Evolutionary conservation across 352 stramenopile genomes (phyloP), one percentile per base, ranked within the genome.

Genomic region (Paralagenidium karlingii): DNA sequence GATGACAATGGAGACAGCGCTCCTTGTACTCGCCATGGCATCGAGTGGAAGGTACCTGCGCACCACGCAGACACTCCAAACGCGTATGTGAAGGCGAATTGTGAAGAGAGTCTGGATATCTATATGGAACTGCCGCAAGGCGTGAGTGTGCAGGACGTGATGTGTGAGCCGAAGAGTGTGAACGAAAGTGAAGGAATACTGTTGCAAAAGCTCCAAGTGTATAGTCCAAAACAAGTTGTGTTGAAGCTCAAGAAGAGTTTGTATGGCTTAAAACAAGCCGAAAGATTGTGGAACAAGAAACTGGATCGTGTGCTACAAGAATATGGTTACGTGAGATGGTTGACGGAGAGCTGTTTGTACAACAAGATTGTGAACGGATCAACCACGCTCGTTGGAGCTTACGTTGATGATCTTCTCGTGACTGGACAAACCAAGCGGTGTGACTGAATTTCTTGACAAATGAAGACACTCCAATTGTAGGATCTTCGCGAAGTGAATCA

Each of bases 231-330:
- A 27, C 7, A 20, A 12, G 43, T 47, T 11, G 4, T 62, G 21
- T 21, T 49, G 1, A 45, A 45, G 4, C 36, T 64, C 1, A 50
- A 50, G 13, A 50, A 46, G 4, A 44, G 25, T 21, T 10, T 64
- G 2, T 64, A 64, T 36, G 50, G 55, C 7, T 40, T 64, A 15
- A 61, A 58, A n/a, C 37, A 63, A 44, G 46, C 39, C 9, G 24
- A 24, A 2, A 5, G 31, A 11, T 60, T 56, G 20, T 66, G 53
- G 51, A 34, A 49, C 40, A n/a, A 55, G 8, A 51, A 43, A 20
- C 16, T 63, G 4, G 51, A 65, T 15, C 13, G 16, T 31, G 40
- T 24, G 26, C 25, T 66, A 1, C 11, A 18, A 10, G 19, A 38
- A 8, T 25, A 34, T 11, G 44, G 40, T n/a, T 60, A 60, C 45